Percentiles rank a stretch among this genome's conserved stretches.
These are phyloP conservation scores for Pseudopediastrum boryanum DNA, from an alignment of 139 green algal genomes.

Conservation along the genomic window DNA sequence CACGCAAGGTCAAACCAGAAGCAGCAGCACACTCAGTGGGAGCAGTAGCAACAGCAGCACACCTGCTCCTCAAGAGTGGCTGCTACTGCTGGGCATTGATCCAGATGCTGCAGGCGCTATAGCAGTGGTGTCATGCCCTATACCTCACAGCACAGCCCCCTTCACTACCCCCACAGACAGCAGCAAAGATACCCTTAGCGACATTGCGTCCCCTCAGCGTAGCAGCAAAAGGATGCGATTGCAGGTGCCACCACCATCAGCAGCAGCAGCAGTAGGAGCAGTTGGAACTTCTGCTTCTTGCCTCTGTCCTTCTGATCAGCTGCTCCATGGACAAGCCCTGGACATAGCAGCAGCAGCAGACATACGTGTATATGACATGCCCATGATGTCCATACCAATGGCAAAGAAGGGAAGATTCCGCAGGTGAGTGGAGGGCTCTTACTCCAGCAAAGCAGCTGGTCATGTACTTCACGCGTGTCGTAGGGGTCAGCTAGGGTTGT, in stretches of 20 bases:
- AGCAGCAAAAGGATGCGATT: background rate
- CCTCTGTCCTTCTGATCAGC: no score
- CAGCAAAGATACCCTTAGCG: background rate
- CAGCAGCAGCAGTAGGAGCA: slow-evolving; percentile 14
- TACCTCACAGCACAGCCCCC: slow-evolving; percentile 23
- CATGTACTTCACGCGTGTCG: background rate
- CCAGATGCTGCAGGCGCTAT: slow-evolving; percentile 66
- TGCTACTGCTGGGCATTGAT: slow-evolving; percentile 68
- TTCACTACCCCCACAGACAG: background rate
- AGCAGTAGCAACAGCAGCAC: slow-evolving; percentile 9
- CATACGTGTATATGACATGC: slow-evolving; percentile 61
- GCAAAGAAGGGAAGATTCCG: background rate
- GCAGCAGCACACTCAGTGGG: background rate
- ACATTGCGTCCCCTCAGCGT: background rate
- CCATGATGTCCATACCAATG: slow-evolving; percentile 31
- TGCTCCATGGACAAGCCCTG: background rate
- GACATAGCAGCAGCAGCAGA: background rate
- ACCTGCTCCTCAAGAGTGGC: background rate
- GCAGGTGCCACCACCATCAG: background rate
- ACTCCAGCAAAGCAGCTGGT: background rate
- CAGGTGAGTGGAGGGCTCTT: background rate
- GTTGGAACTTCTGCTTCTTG: background rate
- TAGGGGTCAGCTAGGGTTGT: background rate
- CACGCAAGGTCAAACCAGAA: background rate
- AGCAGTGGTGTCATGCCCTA: slow-evolving; percentile 35